Percentiles rank a stretch among this genome's conserved stretches.
Evolutionary conservation across 176 grass and related monocot genomes (phyloP).

Genomic region (Neostapfia colusana): DNA sequence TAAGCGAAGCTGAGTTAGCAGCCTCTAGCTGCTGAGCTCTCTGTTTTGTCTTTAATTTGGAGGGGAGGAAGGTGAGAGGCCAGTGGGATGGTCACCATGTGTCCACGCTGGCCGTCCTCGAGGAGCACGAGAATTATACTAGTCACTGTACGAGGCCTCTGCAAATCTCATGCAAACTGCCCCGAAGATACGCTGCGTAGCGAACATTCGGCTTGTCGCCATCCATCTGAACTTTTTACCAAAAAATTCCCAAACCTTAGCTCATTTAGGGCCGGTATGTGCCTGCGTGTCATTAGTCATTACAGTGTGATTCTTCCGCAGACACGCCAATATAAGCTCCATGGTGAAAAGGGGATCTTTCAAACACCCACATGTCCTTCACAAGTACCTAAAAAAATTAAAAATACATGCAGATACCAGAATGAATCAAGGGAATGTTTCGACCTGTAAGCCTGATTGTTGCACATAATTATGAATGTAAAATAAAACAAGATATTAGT

Average conservation of each 20-base stretch:
- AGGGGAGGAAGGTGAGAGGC: neutral
- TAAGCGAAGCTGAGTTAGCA: neutral
- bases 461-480: neutral
- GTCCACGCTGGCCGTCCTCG: neutral
- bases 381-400: conserved; percentile 80
- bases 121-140: conserved; percentile 5
- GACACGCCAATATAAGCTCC: conserved; percentile 78
- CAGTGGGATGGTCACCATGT: neutral
- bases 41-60: neutral
- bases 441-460: neutral
- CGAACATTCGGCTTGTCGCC: conserved; percentile 1
- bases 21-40: neutral
- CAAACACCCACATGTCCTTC: conserved; percentile 83
- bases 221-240: neutral
- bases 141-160: neutral
- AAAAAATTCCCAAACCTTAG: neutral
- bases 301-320: conserved; percentile 58
- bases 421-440: conserved; percentile 19
- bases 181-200: neutral
- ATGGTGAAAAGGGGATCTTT: conserved; percentile 82
- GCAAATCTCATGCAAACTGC: neutral
- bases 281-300: conserved; percentile 7
- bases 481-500: neutral
- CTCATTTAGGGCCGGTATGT: neutral
- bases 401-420: conserved; percentile 22